Percentiles rank a stretch among this genome's conserved stretches.
Evolutionary conservation across 2,329 filamentous ascomycete species (phyloP).

Genomic region (Sporothrix dimorphospora): DNA sequence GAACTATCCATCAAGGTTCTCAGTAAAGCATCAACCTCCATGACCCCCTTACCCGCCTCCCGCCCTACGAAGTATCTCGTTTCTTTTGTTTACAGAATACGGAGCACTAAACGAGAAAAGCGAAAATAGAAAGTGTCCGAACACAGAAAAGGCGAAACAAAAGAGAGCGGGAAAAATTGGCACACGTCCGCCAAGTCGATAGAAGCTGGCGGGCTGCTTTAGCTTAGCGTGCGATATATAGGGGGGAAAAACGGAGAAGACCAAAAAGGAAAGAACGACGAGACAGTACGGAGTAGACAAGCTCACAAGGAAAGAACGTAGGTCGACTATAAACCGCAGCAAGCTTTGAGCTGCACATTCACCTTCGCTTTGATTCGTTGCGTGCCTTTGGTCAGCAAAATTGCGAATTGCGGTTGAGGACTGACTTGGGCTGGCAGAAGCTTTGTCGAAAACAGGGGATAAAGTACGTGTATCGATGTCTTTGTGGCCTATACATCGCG

Average conservation of each 20-base stretch:
- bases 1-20: slow-evolving; percentile 27
- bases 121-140: neutral
- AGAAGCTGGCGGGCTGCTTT: neutral
- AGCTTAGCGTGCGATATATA: neutral
- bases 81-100: slow-evolving; percentile 12
- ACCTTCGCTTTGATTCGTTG: neutral
- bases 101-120: slow-evolving; percentile 7
- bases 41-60: neutral
- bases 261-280: neutral
- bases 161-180: neutral
- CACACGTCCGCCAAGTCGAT: neutral
- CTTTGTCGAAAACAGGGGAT: neutral
- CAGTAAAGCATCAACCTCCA: neutral
- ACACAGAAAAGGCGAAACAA: neutral
- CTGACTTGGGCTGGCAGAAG: neutral
- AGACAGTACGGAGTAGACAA: neutral
- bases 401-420: no score
- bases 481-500: neutral
- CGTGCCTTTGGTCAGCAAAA: neutral
- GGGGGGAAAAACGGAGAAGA: neutral
- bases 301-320: neutral
- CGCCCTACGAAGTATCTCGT: neutral
- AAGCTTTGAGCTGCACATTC: neutral
- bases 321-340: slow-evolving; percentile 16
- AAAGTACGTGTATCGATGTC: neutral